These are phyloP conservation scores for Cytospora schulzeri DNA, from an alignment of 2,329 filamentous ascomycete species.

Conservation along the genomic window DNA sequence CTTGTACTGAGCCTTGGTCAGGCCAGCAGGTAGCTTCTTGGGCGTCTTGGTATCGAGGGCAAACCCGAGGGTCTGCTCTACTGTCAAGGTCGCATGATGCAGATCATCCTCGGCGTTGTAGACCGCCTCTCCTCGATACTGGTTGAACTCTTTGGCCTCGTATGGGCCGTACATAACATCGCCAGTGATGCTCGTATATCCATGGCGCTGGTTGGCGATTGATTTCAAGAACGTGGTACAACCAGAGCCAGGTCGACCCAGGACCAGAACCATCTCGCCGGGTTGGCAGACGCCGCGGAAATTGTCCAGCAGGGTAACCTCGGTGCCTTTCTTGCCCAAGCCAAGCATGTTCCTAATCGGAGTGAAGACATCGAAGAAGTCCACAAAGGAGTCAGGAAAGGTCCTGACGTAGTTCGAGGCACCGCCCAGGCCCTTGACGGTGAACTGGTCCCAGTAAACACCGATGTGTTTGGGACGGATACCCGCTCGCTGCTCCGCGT, in stretches of 20 bases:
- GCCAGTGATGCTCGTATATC: slow-evolving; percentile 60
- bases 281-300: slow-evolving; percentile 74
- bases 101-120: slow-evolving; percentile 88
- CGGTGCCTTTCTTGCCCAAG: slow-evolving; percentile 65
- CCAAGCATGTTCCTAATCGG: slow-evolving; percentile 67
- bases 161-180: slow-evolving; percentile 80
- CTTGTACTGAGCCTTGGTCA: slow-evolving; percentile 75
- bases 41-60: slow-evolving; percentile 84
- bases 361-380: slow-evolving; percentile 74
- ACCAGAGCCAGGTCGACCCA: slow-evolving; percentile 75
- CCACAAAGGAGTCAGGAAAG: slow-evolving; percentile 75
- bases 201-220: slow-evolving; percentile 65
- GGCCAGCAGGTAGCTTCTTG: slow-evolving; percentile 73
- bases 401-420: slow-evolving; percentile 72
- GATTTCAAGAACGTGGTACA: slow-evolving; percentile 71
- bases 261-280: slow-evolving; percentile 85
- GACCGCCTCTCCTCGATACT: slow-evolving; percentile 78
- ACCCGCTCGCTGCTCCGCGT: slow-evolving; percentile 73
- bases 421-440: slow-evolving; percentile 75
- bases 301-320: slow-evolving; percentile 72
- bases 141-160: slow-evolving; percentile 68
- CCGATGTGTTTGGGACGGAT: slow-evolving; percentile 81
- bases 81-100: slow-evolving; percentile 82
- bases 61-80: slow-evolving; percentile 84
- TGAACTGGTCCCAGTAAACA: slow-evolving; percentile 76